These are phyloP conservation scores for Penicillium sp. DNA, from an alignment of 2,329 filamentous ascomycete species.

Conservation along the genomic window DNA sequence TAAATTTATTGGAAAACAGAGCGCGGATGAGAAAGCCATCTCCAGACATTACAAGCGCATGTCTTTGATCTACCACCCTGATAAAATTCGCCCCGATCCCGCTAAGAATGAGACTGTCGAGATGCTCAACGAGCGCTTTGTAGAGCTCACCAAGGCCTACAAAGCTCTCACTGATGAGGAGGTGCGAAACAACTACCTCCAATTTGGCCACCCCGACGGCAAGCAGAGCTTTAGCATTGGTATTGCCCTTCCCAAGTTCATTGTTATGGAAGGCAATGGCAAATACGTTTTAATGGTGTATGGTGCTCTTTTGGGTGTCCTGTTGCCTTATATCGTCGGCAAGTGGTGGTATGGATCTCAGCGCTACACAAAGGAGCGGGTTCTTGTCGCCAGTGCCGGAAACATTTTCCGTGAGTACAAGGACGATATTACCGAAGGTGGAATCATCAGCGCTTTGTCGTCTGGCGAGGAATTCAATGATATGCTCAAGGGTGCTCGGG, in stretches of 20 bases:
- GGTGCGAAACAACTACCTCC: slow-evolving; percentile 91
- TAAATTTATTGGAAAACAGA: slow-evolving; percentile 47
- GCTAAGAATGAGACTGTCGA: slow-evolving; percentile 87
- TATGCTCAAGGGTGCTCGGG: slow-evolving; percentile 71
- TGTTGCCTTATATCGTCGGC: slow-evolving; percentile 89
- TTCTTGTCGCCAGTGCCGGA: slow-evolving; percentile 89
- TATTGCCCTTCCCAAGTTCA: slow-evolving; percentile 89
- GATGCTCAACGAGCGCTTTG: slow-evolving; percentile 79
- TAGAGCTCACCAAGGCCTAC: slow-evolving; percentile 96
- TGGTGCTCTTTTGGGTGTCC: slow-evolving; percentile 78
- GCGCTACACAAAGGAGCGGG: slow-evolving; percentile 85
- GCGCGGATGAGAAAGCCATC: slow-evolving; percentile 82
- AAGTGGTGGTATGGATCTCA: slow-evolving; percentile 99
- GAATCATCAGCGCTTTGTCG: slow-evolving; percentile 76
- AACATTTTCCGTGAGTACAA: slow-evolving; percentile 92
- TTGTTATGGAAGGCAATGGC: slow-evolving; percentile 87
- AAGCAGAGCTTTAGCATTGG: slow-evolving; percentile 98
- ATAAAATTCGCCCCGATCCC: slow-evolving; percentile 81
- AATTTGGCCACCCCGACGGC: slow-evolving; percentile 94
- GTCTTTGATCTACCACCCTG: slow-evolving; percentile 83
- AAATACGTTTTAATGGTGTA: slow-evolving; percentile 94
- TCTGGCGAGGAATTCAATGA: slow-evolving; percentile 81
- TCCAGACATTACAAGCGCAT: slow-evolving; percentile 86
- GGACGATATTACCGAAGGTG: slow-evolving; percentile 75
- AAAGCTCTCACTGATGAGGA: slow-evolving; percentile 97